These are phyloP conservation scores for Ceratocystis destructans DNA, from an alignment of 2,329 filamentous ascomycete genomes.

Conservation along the genomic window DNA sequence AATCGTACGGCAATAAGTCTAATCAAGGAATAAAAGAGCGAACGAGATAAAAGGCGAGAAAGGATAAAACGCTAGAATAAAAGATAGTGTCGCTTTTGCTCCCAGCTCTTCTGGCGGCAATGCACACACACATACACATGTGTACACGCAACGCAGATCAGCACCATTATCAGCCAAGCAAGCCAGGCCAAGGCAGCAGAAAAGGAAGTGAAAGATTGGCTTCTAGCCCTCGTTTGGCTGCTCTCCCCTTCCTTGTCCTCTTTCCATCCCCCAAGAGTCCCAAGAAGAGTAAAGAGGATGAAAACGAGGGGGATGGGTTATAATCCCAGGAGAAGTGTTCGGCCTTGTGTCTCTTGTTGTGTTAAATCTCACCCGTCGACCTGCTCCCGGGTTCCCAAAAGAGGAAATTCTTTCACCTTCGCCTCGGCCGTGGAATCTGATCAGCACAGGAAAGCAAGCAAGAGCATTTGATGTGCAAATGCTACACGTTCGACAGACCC, in stretches of 20 bases:
- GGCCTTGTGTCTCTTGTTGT: not conserved
- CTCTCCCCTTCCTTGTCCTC: not conserved
- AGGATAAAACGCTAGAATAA: not conserved
- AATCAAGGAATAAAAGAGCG: not conserved
- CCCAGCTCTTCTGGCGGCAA: not conserved
- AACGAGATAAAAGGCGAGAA: not conserved
- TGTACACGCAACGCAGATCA: not conserved
- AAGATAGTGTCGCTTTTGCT: not conserved
- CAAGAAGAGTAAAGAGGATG: conserved; percentile 1
- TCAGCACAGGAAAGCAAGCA: no score
- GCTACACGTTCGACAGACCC: no score
- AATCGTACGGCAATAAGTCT: not conserved
- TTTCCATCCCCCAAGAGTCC: not conserved
- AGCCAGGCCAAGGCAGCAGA: not conserved
- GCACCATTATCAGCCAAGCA: not conserved
- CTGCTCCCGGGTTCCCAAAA: not conserved
- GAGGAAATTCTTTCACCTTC: not conserved
- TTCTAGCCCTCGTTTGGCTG: not conserved
- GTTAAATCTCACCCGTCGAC: not conserved
- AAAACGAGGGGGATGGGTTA: not conserved
- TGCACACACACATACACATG: not conserved
- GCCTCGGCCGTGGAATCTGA: no score
- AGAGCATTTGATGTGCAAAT: no score
- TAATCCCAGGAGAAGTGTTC: not conserved
- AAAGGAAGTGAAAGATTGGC: not conserved